Conservation (phyloP, 2,329 filamentous ascomycete species). For the Hypoxylon sp. region DNA sequence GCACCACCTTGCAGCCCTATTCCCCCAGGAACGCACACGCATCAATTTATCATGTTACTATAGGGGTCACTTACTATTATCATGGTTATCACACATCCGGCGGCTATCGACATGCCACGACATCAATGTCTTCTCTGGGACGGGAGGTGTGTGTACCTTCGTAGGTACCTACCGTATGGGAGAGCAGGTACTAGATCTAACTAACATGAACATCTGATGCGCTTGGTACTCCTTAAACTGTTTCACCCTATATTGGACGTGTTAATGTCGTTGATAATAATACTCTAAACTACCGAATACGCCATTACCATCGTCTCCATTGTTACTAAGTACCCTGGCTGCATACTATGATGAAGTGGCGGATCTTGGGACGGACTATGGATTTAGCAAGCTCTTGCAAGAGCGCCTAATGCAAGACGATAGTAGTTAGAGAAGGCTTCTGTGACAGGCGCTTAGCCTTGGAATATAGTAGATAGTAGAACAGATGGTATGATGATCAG, state of each 20-base stretch:
- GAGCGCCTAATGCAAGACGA: slow-evolving; percentile 20
- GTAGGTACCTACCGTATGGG: slow-evolving; percentile 19
- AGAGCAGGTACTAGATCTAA: no score
- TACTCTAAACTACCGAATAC: slow-evolving; percentile 8
- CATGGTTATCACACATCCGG: slow-evolving; percentile 21
- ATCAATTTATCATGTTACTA: slow-evolving; percentile 17
- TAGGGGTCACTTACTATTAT: slow-evolving; percentile 30
- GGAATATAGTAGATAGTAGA: slow-evolving; percentile 1
- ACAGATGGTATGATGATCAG: not conserved
- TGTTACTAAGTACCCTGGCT: not conserved
- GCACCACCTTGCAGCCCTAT: slow-evolving; percentile 36
- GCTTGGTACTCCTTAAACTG: slow-evolving; percentile 30
- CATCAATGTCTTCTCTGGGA: no score
- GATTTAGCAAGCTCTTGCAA: slow-evolving; percentile 12
- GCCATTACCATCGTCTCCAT: no score
- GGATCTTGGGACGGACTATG: slow-evolving; percentile 12
- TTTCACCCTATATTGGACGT: slow-evolving; percentile 36
- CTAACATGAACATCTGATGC: no score
- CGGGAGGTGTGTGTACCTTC: no score
- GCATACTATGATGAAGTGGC: slow-evolving; percentile 18
- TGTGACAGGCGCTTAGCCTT: slow-evolving; percentile 1
- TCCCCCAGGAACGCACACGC: slow-evolving; percentile 23
- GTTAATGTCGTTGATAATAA: slow-evolving; percentile 26
- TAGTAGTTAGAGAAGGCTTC: slow-evolving; percentile 10
- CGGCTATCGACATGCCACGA: slow-evolving; percentile 32